A percentile compares a stretch with the other conserved stretches of the same genome.
These are phyloP conservation scores for Cordia subcordata DNA, from an alignment of 257 asterid genomes.

Conservation along the genomic window DNA sequence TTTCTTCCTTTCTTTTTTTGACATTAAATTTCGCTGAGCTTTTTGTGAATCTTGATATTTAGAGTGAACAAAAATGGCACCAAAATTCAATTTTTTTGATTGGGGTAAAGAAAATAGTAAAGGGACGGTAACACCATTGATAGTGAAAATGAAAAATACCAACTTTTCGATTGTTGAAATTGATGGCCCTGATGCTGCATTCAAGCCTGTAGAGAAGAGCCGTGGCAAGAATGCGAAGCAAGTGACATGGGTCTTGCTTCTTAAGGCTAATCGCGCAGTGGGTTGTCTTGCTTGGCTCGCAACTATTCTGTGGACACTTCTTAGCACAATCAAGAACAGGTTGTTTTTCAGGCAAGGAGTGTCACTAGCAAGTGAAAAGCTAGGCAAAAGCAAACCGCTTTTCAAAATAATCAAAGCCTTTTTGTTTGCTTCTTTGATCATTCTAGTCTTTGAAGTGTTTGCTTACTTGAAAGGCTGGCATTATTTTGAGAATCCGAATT, in stretches of 20 bases:
- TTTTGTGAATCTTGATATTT: neutral
- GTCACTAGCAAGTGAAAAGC: constrained; percentile 50
- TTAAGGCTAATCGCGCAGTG: constrained; percentile 62
- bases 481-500: constrained; percentile 31
- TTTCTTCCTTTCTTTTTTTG: no score
- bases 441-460: constrained; percentile 41
- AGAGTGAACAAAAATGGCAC: constrained; percentile 48
- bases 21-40: constrained; percentile 2
- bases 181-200: constrained; percentile 64
- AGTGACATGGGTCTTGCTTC: constrained; percentile 61
- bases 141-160: constrained; percentile 66
- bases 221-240: constrained; percentile 65
- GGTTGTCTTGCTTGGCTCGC: constrained; percentile 60
- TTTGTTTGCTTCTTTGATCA: constrained; percentile 24
- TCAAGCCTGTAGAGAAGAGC: constrained; percentile 52
- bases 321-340: constrained; percentile 44
- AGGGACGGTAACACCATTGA: constrained; percentile 44
- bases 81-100: constrained; percentile 43
- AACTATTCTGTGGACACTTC: constrained; percentile 30
- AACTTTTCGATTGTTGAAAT: constrained; percentile 64
- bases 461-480: constrained; percentile 56
- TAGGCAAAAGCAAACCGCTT: constrained; percentile 46
- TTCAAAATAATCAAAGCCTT: constrained; percentile 35
- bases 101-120: constrained; percentile 41
- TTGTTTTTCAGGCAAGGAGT: constrained; percentile 44